Base-by-base conservation (phyloP, 2,329 filamentous ascomycete genomes). In the Alternaria postmessia region DNA sequence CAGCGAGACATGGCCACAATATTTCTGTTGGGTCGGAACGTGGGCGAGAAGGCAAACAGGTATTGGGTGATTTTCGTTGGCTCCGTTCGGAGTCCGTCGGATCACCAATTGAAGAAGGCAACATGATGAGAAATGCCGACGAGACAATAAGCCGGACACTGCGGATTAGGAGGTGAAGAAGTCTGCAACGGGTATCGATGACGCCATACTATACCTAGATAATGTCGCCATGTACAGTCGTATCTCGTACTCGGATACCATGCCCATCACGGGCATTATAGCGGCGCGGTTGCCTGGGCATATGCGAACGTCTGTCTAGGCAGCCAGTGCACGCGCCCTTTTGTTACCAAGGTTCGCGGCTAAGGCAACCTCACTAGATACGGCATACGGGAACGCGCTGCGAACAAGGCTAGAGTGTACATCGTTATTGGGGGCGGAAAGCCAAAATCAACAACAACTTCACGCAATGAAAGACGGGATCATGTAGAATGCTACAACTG, bases 361-460 rank as follows among this genome's bases (percentile, higher is more conserved):
- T 49, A 49, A 49, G 46, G 46, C 46, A 49, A 49, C 24, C 46
- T 32, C 36, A 20, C 46, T 49, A 49, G 46, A 32, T 20, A 49
- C 5, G 22, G 38, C 24, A 28, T 39, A 38, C 38, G 24, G 52
- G 14, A 18, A 20, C 5, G 32, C 32, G 46, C 24, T 26, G 46
- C 46, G 46, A 38, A 26, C 47, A 26, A 51, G 51, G 43, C 59
- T 20, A 49, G 36, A 22, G 22, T 24, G 5, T 26, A 18, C 30
- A 49, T 49, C 22, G 30, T 24, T 49, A n/a, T 22, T 41, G 47
- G 53, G 51, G 57, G 51, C 52, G 12, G 24, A 60, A 62, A 62
- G 56, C 39, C 48, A 62, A 62, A 52, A 14, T 14, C 32, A 36
- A 38, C 32, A 34, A 14, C 32, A 36, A 57, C 56, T 7, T 56